phyloP scores from a whole-genome alignment of 1,139 yeast genomes.

The Suzukiozyma palmioleophila region DNA sequence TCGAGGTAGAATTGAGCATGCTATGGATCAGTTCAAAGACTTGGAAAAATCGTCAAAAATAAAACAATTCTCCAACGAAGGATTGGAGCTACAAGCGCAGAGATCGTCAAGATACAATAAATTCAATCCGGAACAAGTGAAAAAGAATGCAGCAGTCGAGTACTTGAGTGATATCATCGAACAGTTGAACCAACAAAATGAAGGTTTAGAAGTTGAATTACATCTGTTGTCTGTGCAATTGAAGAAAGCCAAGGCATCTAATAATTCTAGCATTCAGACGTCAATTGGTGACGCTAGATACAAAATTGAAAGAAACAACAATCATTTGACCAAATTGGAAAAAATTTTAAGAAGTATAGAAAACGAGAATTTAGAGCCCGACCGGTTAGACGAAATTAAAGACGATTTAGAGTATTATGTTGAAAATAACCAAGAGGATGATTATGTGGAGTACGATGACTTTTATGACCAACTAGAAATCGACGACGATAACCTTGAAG shows the following conservation, averaged over 20 bases:
- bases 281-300: slow-evolving; percentile 60
- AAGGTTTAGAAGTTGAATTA: slow-evolving; percentile 71
- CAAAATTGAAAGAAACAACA: slow-evolving; percentile 67
- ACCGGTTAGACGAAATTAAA: slow-evolving; percentile 69
- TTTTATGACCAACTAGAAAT: slow-evolving; percentile 84
- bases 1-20: slow-evolving; percentile 78
- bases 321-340: slow-evolving; percentile 78
- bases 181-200: slow-evolving; percentile 79
- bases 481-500: slow-evolving; percentile 50
- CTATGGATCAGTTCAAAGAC: slow-evolving; percentile 96
- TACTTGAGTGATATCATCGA: slow-evolving; percentile 76
- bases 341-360: slow-evolving; percentile 72
- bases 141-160: slow-evolving; percentile 68
- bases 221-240: slow-evolving; percentile 46
- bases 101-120: slow-evolving; percentile 26
- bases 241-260: slow-evolving; percentile 51
- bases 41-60: slow-evolving; percentile 94
- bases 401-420: slow-evolving; percentile 94
- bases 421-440: slow-evolving; percentile 93
- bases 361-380: slow-evolving; percentile 80
- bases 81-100: slow-evolving; percentile 63
- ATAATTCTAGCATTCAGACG: slow-evolving; percentile 35
- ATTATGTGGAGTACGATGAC: slow-evolving; percentile 92
- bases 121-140: slow-evolving; percentile 70
- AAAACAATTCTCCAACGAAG: slow-evolving; percentile 93